Evolutionary conservation across 176 grass and related monocot genomes (phyloP).

Genomic region (Juncus inflexus): DNA sequence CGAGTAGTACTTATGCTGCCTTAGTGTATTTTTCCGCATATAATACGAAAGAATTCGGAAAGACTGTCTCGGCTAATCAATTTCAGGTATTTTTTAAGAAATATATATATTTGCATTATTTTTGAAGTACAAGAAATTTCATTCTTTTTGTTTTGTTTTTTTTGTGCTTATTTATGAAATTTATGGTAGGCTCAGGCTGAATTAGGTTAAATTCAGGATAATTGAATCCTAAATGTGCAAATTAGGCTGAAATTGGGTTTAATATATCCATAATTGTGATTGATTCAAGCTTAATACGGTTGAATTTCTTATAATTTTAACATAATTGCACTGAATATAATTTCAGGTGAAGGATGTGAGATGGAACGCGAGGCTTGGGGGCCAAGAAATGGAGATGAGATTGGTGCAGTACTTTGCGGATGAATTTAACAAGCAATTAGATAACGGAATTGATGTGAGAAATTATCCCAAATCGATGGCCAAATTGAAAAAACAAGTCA

Average conservation of each 20-base stretch:
- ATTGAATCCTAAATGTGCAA: too few relatives aligned
- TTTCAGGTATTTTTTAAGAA: constrained; percentile 54
- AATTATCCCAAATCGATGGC: constrained; percentile 96
- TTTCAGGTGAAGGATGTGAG: constrained; percentile 89
- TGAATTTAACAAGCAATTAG: constrained; percentile 86
- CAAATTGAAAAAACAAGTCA: constrained; percentile 99
- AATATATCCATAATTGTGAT: too few relatives aligned
- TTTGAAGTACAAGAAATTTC: too few relatives aligned
- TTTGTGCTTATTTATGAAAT: too few relatives aligned
- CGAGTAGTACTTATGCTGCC: constrained; percentile 88
- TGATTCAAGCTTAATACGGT: neutral
- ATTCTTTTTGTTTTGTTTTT: too few relatives aligned
- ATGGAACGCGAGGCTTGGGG: constrained; percentile 94
- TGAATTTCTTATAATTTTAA: constrained; percentile 1
- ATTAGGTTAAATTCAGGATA: too few relatives aligned
- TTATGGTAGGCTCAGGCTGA: too few relatives aligned
- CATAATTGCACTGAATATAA: neutral
- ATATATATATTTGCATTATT: too few relatives aligned
- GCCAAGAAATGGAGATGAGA: constrained; percentile 80
- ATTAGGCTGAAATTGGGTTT: too few relatives aligned
- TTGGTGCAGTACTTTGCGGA: constrained; percentile 82
- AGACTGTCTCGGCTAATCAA: constrained; percentile 69
- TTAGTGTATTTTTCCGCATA: constrained; percentile 89
- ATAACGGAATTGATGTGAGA: constrained; percentile 76
- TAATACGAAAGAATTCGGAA: constrained; percentile 78